These are phyloP conservation scores for Fusarium aywerte DNA, from an alignment of 2,329 filamentous ascomycete genomes.

Conservation along the genomic window DNA sequence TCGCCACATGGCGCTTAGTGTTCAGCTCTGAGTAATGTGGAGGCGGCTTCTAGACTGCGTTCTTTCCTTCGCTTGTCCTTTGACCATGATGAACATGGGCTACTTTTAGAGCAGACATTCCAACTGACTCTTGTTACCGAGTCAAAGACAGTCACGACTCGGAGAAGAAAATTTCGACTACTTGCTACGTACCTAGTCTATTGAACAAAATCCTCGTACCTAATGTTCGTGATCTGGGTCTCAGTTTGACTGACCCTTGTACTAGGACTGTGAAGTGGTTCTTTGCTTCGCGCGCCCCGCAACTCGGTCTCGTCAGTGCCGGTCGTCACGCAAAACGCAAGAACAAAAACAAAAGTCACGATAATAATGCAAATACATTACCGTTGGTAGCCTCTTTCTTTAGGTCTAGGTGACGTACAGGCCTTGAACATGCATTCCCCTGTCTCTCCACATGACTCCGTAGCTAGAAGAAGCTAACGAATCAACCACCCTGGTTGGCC, in stretches of 20 bases:
- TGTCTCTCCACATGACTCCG: constrained; percentile 24
- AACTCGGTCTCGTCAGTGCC: constrained; percentile 13
- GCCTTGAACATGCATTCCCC: constrained; percentile 22
- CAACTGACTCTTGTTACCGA: constrained; percentile 40
- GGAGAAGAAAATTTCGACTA: constrained; percentile 27
- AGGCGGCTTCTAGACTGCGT: constrained; percentile 32
- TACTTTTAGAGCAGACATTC: constrained; percentile 16
- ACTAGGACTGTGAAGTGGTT: constrained; percentile 1
- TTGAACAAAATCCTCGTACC: constrained; percentile 12
- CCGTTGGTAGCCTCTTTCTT: constrained; percentile 38
- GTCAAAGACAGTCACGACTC: constrained; percentile 40
- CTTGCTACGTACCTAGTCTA: background rate
- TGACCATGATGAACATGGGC: background rate
- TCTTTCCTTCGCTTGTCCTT: constrained; percentile 10
- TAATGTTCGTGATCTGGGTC: constrained; percentile 17
- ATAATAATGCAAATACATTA: constrained; percentile 37
- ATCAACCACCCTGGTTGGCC: constrained; percentile 25
- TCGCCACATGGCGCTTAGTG: constrained; percentile 37
- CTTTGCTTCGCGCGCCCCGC: constrained; percentile 19
- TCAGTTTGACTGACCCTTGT: constrained; percentile 18
- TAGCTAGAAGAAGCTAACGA: background rate
- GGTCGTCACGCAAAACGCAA: constrained; percentile 23
- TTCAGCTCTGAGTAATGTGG: constrained; percentile 2
- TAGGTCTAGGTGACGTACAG: constrained; percentile 38
- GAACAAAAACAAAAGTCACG: constrained; percentile 31